A percentile compares a stretch with the other conserved stretches of the same genome.
These are phyloP conservation scores for Kurtzmaniella quercitrusa DNA, from an alignment of 1,139 yeast species.

Conservation along the genomic window DNA sequence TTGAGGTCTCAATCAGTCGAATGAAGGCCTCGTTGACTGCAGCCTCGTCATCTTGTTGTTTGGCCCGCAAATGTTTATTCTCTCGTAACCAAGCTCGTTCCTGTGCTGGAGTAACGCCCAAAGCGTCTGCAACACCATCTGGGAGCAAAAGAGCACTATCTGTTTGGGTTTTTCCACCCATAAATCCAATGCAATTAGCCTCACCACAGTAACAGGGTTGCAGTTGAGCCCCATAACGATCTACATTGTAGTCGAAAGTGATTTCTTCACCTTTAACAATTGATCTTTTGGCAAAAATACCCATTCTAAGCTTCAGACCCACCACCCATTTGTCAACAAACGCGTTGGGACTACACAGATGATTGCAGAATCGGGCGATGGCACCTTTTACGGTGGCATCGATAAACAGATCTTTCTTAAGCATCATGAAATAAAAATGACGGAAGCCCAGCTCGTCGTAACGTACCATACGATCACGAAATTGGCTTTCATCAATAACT, in stretches of 20 bases:
- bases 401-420: constrained; percentile 86
- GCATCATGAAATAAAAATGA: constrained; percentile 97
- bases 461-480: constrained; percentile 66
- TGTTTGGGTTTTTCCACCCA: constrained; percentile 97
- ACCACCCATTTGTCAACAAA: constrained; percentile 98
- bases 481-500: constrained; percentile 73
- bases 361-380: constrained; percentile 88
- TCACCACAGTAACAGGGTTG: constrained; percentile 96
- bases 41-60: constrained; percentile 54
- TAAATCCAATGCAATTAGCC: constrained; percentile 81
- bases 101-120: constrained; percentile 65
- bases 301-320: constrained; percentile 86
- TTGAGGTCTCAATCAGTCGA: constrained; percentile 50
- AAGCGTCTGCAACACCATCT: constrained; percentile 77
- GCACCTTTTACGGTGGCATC: constrained; percentile 92
- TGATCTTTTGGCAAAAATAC: constrained; percentile 79
- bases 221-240: constrained; percentile 90
- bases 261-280: constrained; percentile 84
- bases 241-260: constrained; percentile 94
- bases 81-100: constrained; percentile 65
- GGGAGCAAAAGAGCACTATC: constrained; percentile 84
- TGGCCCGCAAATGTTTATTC: constrained; percentile 44
- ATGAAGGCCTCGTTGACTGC: constrained; percentile 64
- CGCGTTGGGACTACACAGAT: constrained; percentile 92
- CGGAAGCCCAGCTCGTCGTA: constrained; percentile 70